Evolutionary conservation across 768 basidiomycete genomes (phyloP).

Genomic region (Clavulina sp.): DNA sequence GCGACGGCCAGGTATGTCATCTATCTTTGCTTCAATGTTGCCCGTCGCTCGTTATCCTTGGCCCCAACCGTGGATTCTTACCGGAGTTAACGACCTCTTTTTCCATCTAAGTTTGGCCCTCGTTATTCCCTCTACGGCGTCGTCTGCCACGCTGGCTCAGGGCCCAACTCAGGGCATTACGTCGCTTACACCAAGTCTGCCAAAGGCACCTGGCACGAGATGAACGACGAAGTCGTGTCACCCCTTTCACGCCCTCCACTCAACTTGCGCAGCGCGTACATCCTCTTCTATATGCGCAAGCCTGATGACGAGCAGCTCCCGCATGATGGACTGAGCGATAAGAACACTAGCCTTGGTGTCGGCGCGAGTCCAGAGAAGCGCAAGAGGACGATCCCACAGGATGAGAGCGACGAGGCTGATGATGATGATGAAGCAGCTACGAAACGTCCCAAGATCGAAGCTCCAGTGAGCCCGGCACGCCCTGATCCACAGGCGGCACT

Average conservation of each 20-base stretch:
- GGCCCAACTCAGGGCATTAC: conserved; percentile 94
- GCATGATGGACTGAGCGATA: not conserved
- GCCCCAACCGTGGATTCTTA: not conserved
- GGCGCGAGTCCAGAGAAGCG: not conserved
- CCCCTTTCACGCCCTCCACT: conserved; percentile 29
- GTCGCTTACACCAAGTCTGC: conserved; percentile 64
- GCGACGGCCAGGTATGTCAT: conserved; percentile 37
- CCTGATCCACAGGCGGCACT: too few relatives aligned
- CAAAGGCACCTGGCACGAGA: conserved; percentile 66
- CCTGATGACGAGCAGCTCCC: not conserved
- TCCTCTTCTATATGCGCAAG: conserved; percentile 70
- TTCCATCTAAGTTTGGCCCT: conserved; percentile 31
- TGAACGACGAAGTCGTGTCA: conserved; percentile 78
- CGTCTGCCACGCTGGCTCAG: conserved; percentile 81
- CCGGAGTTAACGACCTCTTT: too few relatives aligned
- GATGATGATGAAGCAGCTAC: too few relatives aligned
- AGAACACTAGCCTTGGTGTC: not conserved
- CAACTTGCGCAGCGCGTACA: conserved; percentile 66
- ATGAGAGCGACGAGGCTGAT: too few relatives aligned
- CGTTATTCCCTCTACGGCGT: conserved; percentile 79
- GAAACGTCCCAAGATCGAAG: too few relatives aligned
- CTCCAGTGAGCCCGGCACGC: too few relatives aligned
- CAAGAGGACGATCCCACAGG: not conserved
- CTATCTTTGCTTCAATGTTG: not conserved
- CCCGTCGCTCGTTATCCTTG: not conserved